A percentile compares a stretch with the other conserved stretches of the same genome.
These are phyloP conservation scores for Paramecium primaurelia DNA, from an alignment of 73 alveolate genomes.

Conservation along the genomic window DNA sequence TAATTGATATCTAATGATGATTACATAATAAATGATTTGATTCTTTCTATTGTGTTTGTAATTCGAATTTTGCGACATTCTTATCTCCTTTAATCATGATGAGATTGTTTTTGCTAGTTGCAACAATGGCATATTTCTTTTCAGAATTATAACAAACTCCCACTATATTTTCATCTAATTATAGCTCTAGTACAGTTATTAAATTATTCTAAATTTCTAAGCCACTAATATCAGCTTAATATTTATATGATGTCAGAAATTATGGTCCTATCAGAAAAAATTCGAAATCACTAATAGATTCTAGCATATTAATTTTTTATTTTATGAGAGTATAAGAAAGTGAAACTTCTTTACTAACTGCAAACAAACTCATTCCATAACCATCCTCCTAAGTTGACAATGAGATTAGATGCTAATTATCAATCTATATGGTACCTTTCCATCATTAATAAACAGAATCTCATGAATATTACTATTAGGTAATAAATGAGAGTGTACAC, in stretches of 20 bases:
- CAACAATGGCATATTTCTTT: neutral
- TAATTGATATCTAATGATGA: neutral
- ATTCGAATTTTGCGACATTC: neutral
- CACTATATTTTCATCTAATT: neutral
- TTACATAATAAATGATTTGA: neutral
- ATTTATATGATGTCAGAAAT: neutral
- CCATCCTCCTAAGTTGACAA: slow-evolving; percentile 27
- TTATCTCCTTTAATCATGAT: neutral
- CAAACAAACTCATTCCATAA: slow-evolving; percentile 25
- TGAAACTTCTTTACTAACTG: slow-evolving; percentile 44
- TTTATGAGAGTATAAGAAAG: slow-evolving; percentile 16
- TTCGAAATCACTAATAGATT: neutral
- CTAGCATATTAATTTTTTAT: neutral
- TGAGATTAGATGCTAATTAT: slow-evolving; percentile 26
- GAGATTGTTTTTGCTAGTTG: neutral
- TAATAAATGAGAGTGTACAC: slow-evolving; percentile 34
- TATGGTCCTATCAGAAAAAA: neutral
- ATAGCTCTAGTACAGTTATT: neutral
- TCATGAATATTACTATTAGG: slow-evolving; percentile 30
- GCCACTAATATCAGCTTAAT: neutral
- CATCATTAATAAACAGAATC: slow-evolving; percentile 10
- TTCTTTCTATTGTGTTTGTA: neutral
- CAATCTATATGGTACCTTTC: slow-evolving; percentile 9
- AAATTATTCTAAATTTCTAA: neutral
- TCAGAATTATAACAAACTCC: neutral